Evolutionary conservation across 768 basidiomycete genomes (phyloP), one percentile per base, ranked within the genome.

Genomic region (Russula ochroleuca): DNA sequence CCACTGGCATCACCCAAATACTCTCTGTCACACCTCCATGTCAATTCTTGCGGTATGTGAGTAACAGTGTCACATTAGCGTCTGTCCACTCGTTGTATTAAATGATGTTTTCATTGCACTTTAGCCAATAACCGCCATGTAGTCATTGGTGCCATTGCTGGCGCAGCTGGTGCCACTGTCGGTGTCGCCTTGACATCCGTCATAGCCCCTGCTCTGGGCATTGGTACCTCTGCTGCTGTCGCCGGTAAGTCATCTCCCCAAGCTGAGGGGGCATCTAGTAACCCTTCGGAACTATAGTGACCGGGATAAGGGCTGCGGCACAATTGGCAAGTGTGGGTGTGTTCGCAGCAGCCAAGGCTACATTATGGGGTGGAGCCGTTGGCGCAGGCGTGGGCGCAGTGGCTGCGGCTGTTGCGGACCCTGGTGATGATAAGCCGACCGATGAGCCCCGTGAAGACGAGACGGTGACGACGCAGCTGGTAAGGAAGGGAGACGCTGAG

Each of bases 321-420:
- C 58, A 54, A 14, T 61, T 66, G 21, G 65, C 14, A 11, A 52
- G 59, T 3, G 49, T 60, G 2, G 48, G 35, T 35, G 1, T 21
- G 5, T 57, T 65, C 48, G 64, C 60, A 14, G 17, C 5, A 0
- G 43, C 40, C 7, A 60, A 65, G 33, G 52, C 53, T 28, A 28
- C 52, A 9, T 60, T 45, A 31, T 57, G 37, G 60, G 54, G 64
- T 5, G 64, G 64, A 6, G 38, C 13, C 7, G 40, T 17, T 0
- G 40, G 40, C 19, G 43, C 43, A 10, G 43, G 43, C 10, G 37
- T 57, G 21, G 48, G 64, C 2, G 59, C 41, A 4, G 57, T 25
- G 15, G 3, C 9, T 8, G n/a, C 43, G 0, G 43, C 28, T 28
- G 28, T 28, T 28, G 28, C 28, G 28, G 28, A 5, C 28, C 28